Evolutionary conservation across 2,329 filamentous ascomycete genomes (phyloP), one percentile per base, ranked within the genome.

Genomic region (Venturia effusa): DNA sequence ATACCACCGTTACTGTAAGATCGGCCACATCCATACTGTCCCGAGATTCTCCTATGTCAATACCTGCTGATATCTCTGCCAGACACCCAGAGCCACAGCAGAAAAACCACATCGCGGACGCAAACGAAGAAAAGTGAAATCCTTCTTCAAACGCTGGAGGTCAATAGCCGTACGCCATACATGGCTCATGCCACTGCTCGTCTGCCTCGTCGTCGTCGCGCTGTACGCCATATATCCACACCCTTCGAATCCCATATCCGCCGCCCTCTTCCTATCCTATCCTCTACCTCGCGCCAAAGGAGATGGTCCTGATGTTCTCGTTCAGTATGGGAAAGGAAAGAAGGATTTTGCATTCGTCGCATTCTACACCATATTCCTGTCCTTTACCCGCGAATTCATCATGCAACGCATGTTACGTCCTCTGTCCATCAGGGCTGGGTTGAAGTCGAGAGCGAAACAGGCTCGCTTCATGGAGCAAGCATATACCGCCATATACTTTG

Each of bases 401-500:
- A 97, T 96, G 92, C 92, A 96, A 77, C 87, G 91, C 70, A 71
- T 96, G 61, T 84, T 97, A 65, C 85, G 87, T 15, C 92, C 92
- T 0, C 79, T 92, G 66, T 90, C 91, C 6, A 80, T 84, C 54
- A 81, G 79, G 68, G 85, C 80, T 63, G 89, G 90, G 19, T 85
- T 97, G 71, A 82, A 79, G 66, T 85, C 83, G 67, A 84, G 87
- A 64, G 85, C 82, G 67, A 97, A 96, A 79, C 91, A 94, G 71
- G 84, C 87, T 19, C 88, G 92, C 40, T 97, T 96, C 81, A 94
- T 96, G 90, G 92, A 97, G 76, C 92, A 97, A 77, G 85, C 88
- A 72, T 97, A 97, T 77, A 96, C 92, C 1, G 92, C 92, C 32
- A 79, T 96, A 63, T 97, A 97, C 81, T 96, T 96, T 75, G 85